phyloP scores from a whole-genome alignment of 352 stramenopile genomes.

The Blastocystis sp. region DNA sequence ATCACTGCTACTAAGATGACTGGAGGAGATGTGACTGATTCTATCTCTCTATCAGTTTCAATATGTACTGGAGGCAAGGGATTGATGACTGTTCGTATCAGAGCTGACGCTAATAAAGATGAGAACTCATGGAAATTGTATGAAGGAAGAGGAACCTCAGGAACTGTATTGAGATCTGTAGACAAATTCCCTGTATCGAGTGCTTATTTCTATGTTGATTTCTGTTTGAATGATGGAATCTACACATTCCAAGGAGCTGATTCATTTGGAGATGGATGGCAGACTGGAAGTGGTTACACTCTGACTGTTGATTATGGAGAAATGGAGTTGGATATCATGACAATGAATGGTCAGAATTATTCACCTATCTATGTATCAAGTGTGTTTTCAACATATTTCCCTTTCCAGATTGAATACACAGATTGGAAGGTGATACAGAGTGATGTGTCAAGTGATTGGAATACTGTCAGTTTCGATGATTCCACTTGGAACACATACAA shows the following conservation, averaged over 20 bases:
- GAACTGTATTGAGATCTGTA: neutral
- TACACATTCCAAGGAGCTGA: slow-evolving; percentile 14
- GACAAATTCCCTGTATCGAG: neutral
- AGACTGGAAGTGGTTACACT: neutral
- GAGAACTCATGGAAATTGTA: neutral
- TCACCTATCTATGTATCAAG: neutral
- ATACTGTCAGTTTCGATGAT: neutral
- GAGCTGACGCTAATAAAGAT: neutral
- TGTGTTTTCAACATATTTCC: slow-evolving; percentile 1
- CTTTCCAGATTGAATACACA: slow-evolving; percentile 9
- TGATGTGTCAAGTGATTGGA: neutral
- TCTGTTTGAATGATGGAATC: slow-evolving; percentile 6
- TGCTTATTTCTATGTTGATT: slow-evolving; percentile 17
- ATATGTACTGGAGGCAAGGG: neutral
- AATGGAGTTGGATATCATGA: slow-evolving; percentile 23
- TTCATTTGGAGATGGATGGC: neutral
- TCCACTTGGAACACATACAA: neutral
- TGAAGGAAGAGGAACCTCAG: neutral
- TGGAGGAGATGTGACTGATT: neutral
- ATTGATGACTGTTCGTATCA: slow-evolving; percentile 18
- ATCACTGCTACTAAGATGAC: slow-evolving; percentile 22
- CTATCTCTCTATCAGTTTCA: neutral
- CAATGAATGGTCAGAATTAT: neutral
- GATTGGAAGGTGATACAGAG: slow-evolving; percentile 6
- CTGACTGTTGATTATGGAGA: slow-evolving; percentile 39